Percentiles rank a stretch among this genome's conserved stretches.
Conservation (phyloP, 805 yeast species). For the Saturnispora galanensis region DNA sequence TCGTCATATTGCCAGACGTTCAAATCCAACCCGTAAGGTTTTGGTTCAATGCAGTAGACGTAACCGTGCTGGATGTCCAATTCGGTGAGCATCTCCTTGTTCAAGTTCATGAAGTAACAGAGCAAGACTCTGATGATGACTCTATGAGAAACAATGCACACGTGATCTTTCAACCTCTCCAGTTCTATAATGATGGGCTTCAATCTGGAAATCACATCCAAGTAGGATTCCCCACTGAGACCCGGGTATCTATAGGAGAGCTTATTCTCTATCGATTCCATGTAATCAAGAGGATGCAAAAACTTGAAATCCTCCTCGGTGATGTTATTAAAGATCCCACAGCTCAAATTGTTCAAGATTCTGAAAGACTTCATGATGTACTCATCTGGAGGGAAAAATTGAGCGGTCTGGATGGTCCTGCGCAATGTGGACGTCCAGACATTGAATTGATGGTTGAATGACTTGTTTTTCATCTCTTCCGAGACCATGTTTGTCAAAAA, state of each 20-base stretch:
- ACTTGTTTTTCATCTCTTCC: not conserved
- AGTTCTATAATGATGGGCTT: constrained; percentile 29
- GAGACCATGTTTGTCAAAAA: constrained; percentile 12
- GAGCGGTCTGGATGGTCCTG: constrained; percentile 26
- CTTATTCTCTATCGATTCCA: constrained; percentile 23
- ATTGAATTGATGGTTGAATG: constrained; percentile 22
- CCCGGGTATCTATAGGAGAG: constrained; percentile 29
- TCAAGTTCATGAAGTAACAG: constrained; percentile 30
- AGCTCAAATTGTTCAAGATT: constrained; percentile 28
- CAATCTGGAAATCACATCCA: constrained; percentile 28
- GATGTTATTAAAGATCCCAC: constrained; percentile 27
- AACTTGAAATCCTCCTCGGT: constrained; percentile 23
- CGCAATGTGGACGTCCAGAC: constrained; percentile 28
- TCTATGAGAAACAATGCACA: constrained; percentile 27
- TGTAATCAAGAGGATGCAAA: constrained; percentile 21
- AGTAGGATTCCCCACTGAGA: constrained; percentile 30
- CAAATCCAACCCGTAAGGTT: constrained; percentile 30
- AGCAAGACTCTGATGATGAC: constrained; percentile 28
- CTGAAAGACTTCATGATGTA: constrained; percentile 25
- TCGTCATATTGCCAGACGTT: constrained; percentile 31
- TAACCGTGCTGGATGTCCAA: constrained; percentile 28
- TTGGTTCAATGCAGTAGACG: constrained; percentile 30
- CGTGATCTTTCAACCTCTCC: constrained; percentile 28
- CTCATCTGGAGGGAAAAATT: constrained; percentile 23
- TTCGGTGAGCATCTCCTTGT: constrained; percentile 29